Evolutionary conservation across 768 basidiomycete genomes (phyloP), one percentile per base, ranked within the genome.

Genomic region (Phanerodontia chrysosporium): DNA sequence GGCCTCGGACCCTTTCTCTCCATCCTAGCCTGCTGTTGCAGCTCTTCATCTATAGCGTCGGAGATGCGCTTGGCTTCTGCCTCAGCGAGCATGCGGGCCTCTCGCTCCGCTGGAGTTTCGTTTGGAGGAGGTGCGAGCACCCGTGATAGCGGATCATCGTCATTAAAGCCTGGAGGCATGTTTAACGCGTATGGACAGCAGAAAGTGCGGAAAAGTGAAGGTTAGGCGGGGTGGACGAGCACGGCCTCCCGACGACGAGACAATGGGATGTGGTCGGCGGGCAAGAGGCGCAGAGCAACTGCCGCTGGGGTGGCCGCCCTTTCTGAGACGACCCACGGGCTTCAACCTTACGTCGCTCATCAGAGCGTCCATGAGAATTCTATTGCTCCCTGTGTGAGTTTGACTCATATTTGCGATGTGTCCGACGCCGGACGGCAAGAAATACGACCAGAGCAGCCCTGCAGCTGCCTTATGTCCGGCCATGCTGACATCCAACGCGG

Each of bases 11-110:
- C 65, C 46, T 65, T 68, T 58, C 60, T 66, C 46, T 64, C 63
- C 18, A 65, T 69, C 55, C 59, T 63, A 45, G 66, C 65, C 61
- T 76, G 67, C 55, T 61, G 57, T 57, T 68, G 65, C 39, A 76
- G 58, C 66, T 72, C 68, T 60, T 80, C 74, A 63, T 78, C 76
- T 57, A 78, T 78, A 48, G 65, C 69, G 57, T 83, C 80, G 56
- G 83, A 86, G 56, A 85, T 75, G 57, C 72, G 72, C 65, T 81
- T 79, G 3, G 84, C 85, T 60, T 85, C 83, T 0, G 69, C 74
- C 71, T 89, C 88, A 27, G 72, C 70, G 51, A 66, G 72, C 64
- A 79, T 76, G 48, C 86, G 71, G 1, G 71, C 69, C 3, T 68
- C 69, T 53, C 71, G 75, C 57, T 86, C 76, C 3, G 73, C 74